Conservation (phyloP, 1,139 yeast species). For the Pichia norvegensis region DNA sequence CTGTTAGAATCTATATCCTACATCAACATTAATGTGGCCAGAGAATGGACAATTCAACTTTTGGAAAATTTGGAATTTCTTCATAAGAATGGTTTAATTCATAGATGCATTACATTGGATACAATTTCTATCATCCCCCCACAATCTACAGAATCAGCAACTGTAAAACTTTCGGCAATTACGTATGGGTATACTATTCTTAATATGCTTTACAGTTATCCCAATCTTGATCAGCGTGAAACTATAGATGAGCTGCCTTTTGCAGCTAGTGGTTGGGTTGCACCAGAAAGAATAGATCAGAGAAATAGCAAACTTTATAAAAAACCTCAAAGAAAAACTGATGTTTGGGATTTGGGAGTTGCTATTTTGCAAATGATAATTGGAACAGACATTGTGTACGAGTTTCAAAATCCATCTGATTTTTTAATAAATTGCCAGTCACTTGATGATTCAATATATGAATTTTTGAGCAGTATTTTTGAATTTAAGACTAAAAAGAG, state of each 20-base stretch:
- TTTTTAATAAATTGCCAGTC: slow-evolving; percentile 41
- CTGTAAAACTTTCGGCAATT: slow-evolving; percentile 59
- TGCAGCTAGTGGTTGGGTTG: slow-evolving; percentile 45
- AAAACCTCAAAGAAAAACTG: slow-evolving; percentile 66
- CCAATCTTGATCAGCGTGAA: slow-evolving; percentile 30
- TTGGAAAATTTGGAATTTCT: slow-evolving; percentile 77
- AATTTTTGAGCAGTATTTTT: slow-evolving; percentile 60
- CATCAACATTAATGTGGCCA: slow-evolving; percentile 64
- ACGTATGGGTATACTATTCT: slow-evolving; percentile 62
- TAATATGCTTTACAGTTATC: slow-evolving; percentile 49
- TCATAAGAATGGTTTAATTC: slow-evolving; percentile 75
- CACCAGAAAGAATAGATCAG: slow-evolving; percentile 58
- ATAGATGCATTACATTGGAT: slow-evolving; percentile 57
- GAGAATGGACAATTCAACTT: slow-evolving; percentile 82
- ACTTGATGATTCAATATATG: slow-evolving; percentile 50
- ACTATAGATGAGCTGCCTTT: slow-evolving; percentile 21
- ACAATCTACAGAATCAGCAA: slow-evolving; percentile 44
- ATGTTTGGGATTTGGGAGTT: slow-evolving; percentile 89
- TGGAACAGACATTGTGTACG: slow-evolving; percentile 49
- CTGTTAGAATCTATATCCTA: slow-evolving; percentile 61
- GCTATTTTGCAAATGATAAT: slow-evolving; percentile 63
- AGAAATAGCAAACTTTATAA: slow-evolving; percentile 28
- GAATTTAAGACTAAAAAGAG: slow-evolving; percentile 62
- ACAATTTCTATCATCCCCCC: slow-evolving; percentile 48
- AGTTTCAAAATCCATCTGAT: slow-evolving; percentile 53